Evolutionary conservation across 176 grass and related monocot genomes (phyloP), one percentile per base, ranked within the genome.

Genomic region (Bromus sterilis): DNA sequence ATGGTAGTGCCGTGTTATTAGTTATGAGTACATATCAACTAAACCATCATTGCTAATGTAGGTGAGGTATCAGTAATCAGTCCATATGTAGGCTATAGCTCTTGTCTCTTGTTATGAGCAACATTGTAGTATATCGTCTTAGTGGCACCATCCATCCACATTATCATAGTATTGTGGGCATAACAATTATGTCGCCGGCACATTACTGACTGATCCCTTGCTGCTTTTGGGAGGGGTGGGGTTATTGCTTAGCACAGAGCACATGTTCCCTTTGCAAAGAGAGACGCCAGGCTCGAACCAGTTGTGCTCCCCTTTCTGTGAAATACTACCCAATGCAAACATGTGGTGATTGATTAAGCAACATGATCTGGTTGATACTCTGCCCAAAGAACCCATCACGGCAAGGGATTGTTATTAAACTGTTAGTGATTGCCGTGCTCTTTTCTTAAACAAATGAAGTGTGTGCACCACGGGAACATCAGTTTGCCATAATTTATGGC

Each of bases 71-170:
- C n/a, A n/a, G n/a, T n/a, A n/a, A n/a, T n/a, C n/a, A n/a, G n/a
- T n/a, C n/a, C n/a, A n/a, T n/a, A n/a, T n/a, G n/a, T n/a, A n/a
- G 23, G 69, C 70, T 75, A 61, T 75, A 41, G 2, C 77, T 28
- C 29, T 58, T 70, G 87, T 85, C 82, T 89, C 87, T 41, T 53
- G 49, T 40, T 29, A 48, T 59, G n/a, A 70, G 70, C 14, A 42
- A 6, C 57, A 66, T 24, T 29, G 53, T 24, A 4, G 53, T 24
- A 4, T 62, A 43, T 21, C 6, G 10, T 58, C 21, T 46, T 34
- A 6, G 46, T 58, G 21, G 9, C 42, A 40, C 71, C 43, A 26
- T 62, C 40, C 58, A 2, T n/a, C n/a, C n/a, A n/a, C n/a, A n/a
- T n/a, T 81, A 35, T 53, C 64, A 46, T 71, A 77, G 34, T 70